A percentile compares a stretch with the other conserved stretches of the same genome.
phyloP scores from a whole-genome alignment of 371 early-diverging fungal genomes.

The Enterocytospora artemiae region DNA sequence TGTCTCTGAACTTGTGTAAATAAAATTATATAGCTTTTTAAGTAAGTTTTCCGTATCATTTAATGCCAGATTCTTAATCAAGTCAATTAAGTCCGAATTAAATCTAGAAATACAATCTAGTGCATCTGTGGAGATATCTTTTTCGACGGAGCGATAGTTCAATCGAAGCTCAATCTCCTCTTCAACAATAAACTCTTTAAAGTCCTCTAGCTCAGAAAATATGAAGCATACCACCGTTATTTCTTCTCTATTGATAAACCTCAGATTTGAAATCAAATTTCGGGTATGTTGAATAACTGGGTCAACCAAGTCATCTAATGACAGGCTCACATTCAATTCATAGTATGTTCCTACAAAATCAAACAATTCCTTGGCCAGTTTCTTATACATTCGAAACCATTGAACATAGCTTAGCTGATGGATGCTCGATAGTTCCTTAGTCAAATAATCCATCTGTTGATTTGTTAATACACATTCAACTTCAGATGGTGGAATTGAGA shows the following conservation, averaged over 20 bases:
- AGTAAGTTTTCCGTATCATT: slow-evolving; percentile 29
- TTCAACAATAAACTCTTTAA: slow-evolving; percentile 26
- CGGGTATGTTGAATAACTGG: slow-evolving; percentile 20
- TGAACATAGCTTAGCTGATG: slow-evolving; percentile 19
- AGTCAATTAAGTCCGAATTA: slow-evolving; percentile 29
- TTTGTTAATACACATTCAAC: slow-evolving; percentile 7
- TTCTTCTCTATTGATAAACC: slow-evolving; percentile 46
- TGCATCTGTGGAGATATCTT: neutral
- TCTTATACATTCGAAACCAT: slow-evolving; percentile 44
- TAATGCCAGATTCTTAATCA: slow-evolving; percentile 33
- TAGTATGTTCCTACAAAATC: slow-evolving; percentile 6
- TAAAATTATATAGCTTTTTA: slow-evolving; percentile 28
- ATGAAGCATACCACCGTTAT: slow-evolving; percentile 31
- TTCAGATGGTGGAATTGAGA: neutral
- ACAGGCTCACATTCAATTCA: slow-evolving; percentile 7
- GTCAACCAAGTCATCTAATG: slow-evolving; percentile 8
- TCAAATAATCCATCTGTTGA: slow-evolving; percentile 7
- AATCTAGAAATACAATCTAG: slow-evolving; percentile 16
- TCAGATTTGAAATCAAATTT: slow-evolving; percentile 34
- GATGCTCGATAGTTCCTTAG: slow-evolving; percentile 19
- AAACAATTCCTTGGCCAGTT: slow-evolving; percentile 24
- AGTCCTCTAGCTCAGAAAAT: slow-evolving; percentile 33
- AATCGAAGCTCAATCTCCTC: slow-evolving; percentile 25
- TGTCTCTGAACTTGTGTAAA: slow-evolving; percentile 10
- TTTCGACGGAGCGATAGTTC: neutral